A percentile compares a stretch with the other conserved stretches of the same genome.
Evolutionary conservation across 768 basidiomycete species (phyloP).

Genomic region (Calocera cornea): DNA sequence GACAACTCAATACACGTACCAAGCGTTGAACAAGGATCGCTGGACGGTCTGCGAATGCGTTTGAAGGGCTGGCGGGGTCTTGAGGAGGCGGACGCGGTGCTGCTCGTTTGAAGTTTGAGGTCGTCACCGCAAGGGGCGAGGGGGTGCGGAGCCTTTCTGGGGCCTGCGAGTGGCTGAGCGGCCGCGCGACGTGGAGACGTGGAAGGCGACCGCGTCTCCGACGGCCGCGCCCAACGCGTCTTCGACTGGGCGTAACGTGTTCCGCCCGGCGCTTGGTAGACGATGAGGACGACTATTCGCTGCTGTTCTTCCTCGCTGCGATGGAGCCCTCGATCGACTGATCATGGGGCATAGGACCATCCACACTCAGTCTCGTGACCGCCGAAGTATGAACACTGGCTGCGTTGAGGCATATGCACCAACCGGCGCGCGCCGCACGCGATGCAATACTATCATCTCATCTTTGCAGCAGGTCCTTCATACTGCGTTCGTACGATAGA

Average conservation of each 20-base stretch:
- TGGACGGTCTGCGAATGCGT: not conserved
- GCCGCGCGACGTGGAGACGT: not conserved
- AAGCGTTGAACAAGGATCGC: not conserved
- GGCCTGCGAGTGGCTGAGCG: not conserved
- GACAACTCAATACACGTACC: not conserved
- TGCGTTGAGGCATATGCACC: too few species aligned
- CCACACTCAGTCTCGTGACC: too few species aligned
- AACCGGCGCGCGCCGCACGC: too few species aligned
- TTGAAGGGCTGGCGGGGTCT: not conserved
- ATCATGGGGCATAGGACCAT: too few species aligned
- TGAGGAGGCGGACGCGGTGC: not conserved
- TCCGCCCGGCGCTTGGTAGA: too few species aligned
- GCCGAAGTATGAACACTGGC: too few species aligned
- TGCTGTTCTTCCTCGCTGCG: too few species aligned
- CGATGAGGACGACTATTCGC: too few species aligned
- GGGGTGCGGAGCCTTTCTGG: not conserved
- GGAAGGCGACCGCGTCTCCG: not conserved
- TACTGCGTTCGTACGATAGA: too few species aligned
- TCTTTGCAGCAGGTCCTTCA: too few species aligned
- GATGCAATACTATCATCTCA: too few species aligned
- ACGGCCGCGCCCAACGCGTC: not conserved
- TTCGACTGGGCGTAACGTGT: not conserved
- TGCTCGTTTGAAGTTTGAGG: conserved; percentile 4
- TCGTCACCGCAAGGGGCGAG: conserved; percentile 1
- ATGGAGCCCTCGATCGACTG: too few species aligned